A percentile compares a stretch with the other conserved stretches of the same genome.
Evolutionary conservation across 768 basidiomycete genomes (phyloP).

Genomic region (Hypholoma fasciculare): DNA sequence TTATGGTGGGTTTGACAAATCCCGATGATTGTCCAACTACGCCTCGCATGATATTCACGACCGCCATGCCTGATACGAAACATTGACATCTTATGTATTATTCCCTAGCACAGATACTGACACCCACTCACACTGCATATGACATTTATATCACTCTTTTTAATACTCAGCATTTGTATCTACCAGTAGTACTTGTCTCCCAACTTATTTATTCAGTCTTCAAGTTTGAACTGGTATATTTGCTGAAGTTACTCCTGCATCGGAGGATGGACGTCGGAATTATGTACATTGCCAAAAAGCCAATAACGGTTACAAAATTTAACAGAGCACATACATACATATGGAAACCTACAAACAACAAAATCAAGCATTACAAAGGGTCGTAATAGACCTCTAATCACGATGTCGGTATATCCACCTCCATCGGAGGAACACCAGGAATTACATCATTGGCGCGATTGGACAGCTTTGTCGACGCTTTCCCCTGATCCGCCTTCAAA

Average conservation of each 20-base stretch:
- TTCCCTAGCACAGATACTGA: not conserved
- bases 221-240: too few species aligned
- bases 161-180: not conserved
- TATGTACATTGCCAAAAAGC: too few species aligned
- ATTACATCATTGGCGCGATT: conserved; percentile 13
- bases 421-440: conserved; percentile 27
- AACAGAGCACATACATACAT: not conserved
- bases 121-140: not conserved
- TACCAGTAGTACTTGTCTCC: not conserved
- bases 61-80: not conserved
- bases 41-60: not conserved
- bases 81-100: not conserved
- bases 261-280: too few species aligned
- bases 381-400: not conserved
- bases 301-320: too few species aligned
- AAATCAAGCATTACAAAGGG: not conserved
- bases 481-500: conserved; percentile 5
- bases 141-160: not conserved
- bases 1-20: not conserved
- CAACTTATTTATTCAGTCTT: too few species aligned
- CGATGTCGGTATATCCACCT: conserved; percentile 11
- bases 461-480: not conserved
- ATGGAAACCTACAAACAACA: not conserved
- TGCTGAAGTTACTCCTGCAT: too few species aligned
- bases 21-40: not conserved